Evolutionary conservation across 2,329 filamentous ascomycete genomes (phyloP).

Genomic region (Penicillium sp.): DNA sequence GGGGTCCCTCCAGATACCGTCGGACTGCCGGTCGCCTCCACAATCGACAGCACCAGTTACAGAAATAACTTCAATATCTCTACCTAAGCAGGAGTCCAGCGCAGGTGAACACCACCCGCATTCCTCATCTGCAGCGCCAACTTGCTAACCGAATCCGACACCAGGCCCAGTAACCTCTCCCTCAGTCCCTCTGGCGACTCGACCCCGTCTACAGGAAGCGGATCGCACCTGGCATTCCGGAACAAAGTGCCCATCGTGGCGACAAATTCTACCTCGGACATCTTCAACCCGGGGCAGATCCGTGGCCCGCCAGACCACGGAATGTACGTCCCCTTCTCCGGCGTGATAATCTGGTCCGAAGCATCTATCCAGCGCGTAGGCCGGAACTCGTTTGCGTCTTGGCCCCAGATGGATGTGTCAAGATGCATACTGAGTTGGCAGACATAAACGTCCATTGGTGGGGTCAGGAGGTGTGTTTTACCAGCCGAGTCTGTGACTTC

Average conservation of each 20-base stretch:
- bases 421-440: slow-evolving; percentile 7
- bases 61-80: no score
- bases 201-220: neutral
- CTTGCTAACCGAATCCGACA: neutral
- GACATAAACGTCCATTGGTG: slow-evolving; percentile 38
- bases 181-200: neutral
- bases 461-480: slow-evolving; percentile 35
- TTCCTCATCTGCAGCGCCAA: neutral
- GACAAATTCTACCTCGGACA: slow-evolving; percentile 62
- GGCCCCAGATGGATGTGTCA: slow-evolving; percentile 8
- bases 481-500: slow-evolving; percentile 32
- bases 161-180: neutral
- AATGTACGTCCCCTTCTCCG: slow-evolving; percentile 48
- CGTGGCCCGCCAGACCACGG: slow-evolving; percentile 57
- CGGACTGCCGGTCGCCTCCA: no score
- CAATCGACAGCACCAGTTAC: no score
- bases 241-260: slow-evolving; percentile 51
- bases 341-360: slow-evolving; percentile 34
- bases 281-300: slow-evolving; percentile 59
- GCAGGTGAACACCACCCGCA: neutral
- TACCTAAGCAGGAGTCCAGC: neutral
- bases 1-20: no score
- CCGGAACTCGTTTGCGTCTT: slow-evolving; percentile 9
- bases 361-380: slow-evolving; percentile 26
- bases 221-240: slow-evolving; percentile 31